Evolutionary conservation across 805 yeast species (phyloP), one percentile per base, ranked within the genome.

Genomic region (Saturnispora sanitii): DNA sequence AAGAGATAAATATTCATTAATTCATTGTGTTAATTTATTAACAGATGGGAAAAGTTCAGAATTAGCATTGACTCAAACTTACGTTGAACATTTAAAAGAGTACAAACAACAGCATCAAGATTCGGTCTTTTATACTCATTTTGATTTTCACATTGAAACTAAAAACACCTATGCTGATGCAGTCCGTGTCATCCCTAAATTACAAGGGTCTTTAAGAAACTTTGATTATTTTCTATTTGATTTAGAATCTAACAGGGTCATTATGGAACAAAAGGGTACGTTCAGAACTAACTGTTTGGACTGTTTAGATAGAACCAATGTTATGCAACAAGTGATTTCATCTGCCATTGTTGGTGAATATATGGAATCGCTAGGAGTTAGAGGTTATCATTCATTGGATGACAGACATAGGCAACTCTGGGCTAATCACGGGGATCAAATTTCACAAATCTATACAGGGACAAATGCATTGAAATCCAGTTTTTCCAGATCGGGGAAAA

Each of bases 391-490:
- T n/a, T 90, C 79, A 16, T 63, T 84, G 20, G 70, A 78, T 56
- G 61, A 67, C n/a, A 79, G 79, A 41, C 95, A 88, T 49, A 84
- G 88, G 49, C 73, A 83, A 6, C 64, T 92, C 16, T 92, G 98
- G 98, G 99, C 99, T 1, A 96, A 92, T 58, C 92, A 92, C 59
- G 99, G 98, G 42, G 98, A 92, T 60, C 95, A 86, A 49, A 79
- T 92, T 4, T 85, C 96, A 2, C 94, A 85, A 57, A 90, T 92
- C 15, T 92, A 92, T 61, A 90, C 98, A 0, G 97, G 98, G 22
- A 92, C 99, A 0, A 94, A 94, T 45, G 99, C 99, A 0, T 68
- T 92, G 46, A 92, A 92, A 60, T 84, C 96, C 0, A 86, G 96
- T 4, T 92, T 82, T 55, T 84, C 97, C 2, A 73, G 99, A 56